phyloP scores from a whole-genome alignment of 2,329 filamentous ascomycete genomes.

The Aspergillus unguis region DNA sequence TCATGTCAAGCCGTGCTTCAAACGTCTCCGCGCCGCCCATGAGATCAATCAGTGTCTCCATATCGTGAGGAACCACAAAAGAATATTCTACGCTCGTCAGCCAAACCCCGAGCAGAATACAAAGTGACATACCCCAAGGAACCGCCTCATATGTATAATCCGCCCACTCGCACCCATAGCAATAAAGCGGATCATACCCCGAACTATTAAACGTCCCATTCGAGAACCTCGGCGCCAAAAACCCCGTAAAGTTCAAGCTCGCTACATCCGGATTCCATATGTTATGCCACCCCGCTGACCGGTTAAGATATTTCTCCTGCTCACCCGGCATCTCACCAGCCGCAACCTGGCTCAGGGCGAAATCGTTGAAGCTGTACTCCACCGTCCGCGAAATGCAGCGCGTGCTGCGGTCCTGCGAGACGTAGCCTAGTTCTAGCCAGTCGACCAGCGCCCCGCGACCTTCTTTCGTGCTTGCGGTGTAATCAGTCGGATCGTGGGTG shows the following conservation, averaged over 20 bases:
- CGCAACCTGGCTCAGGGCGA: constrained; percentile 59
- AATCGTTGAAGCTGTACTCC: constrained; percentile 64
- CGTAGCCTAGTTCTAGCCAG: constrained; percentile 64
- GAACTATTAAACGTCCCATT: constrained; percentile 49
- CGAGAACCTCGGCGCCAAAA: constrained; percentile 56
- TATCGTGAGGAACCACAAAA: constrained; percentile 66
- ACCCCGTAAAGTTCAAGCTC: constrained; percentile 55
- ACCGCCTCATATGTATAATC: constrained; percentile 60
- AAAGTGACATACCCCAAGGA: constrained; percentile 47
- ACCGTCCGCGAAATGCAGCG: constrained; percentile 64
- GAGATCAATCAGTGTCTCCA: constrained; percentile 52
- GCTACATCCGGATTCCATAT: constrained; percentile 62
- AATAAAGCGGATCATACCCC: constrained; percentile 49
- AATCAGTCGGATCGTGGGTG: constrained; percentile 54
- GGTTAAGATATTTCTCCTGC: constrained; percentile 55
- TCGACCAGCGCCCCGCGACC: constrained; percentile 66
- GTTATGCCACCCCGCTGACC: constrained; percentile 68
- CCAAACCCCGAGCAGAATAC: no score
- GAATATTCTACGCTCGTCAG: constrained; percentile 48
- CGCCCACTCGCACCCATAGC: constrained; percentile 64
- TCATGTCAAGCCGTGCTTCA: constrained; percentile 56
- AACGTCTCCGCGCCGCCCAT: constrained; percentile 56
- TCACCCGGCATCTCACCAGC: constrained; percentile 47
- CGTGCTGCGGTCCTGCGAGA: constrained; percentile 55
- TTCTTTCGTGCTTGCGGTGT: constrained; percentile 62